Evolutionary conservation across 176 grass and related monocot species (phyloP), one percentile per base, ranked within the genome.

Genomic region (Zizania latifolia): DNA sequence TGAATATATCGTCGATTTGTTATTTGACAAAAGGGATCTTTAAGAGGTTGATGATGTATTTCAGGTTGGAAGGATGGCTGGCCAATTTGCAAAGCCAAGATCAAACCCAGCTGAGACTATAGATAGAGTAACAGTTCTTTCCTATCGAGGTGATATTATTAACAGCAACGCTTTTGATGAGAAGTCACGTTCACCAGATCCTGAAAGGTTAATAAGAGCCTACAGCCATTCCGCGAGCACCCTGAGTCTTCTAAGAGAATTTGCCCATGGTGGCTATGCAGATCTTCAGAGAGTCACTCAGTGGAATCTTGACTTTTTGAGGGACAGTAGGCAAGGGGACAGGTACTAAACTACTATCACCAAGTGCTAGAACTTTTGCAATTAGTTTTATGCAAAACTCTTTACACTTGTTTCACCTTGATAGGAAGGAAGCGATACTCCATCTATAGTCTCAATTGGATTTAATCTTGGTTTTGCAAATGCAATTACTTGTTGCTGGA

Each of bases 1-100:
- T 12, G n/a, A 36, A 36, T 63, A 19, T 15, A 63, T n/a, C n/a
- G n/a, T n/a, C 36, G 10, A 1, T 17, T 32, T 63, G 6, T 63
- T 63, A 63, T 34, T 36, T 63, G 17, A n/a, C 2, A 15, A 36
- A n/a, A 34, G 8, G 60, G 33, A 22, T 35, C 27, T 21, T 64
- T 70, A 46, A 35, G 29, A 43, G 6, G 29, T 60, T 62, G 68
- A 55, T 7, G 17, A 31, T 41, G 43, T 46, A 38, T 84, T 62
- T 65, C 72, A 85, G 87, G 87, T 89, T 72, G 87, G 87, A 58
- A 89, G 87, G 75, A 82, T 89, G 57, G 87, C 58, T 40, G 78
- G 82, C 29, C 82, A 89, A 58, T 89, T 89, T 66, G 87, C 83
- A 32, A 86, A 89, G 59, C 83, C 78, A 65, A 81, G 87, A 82